phyloP scores from a whole-genome alignment of 1,139 yeast genomes.

The Kodamaea sp. region DNA sequence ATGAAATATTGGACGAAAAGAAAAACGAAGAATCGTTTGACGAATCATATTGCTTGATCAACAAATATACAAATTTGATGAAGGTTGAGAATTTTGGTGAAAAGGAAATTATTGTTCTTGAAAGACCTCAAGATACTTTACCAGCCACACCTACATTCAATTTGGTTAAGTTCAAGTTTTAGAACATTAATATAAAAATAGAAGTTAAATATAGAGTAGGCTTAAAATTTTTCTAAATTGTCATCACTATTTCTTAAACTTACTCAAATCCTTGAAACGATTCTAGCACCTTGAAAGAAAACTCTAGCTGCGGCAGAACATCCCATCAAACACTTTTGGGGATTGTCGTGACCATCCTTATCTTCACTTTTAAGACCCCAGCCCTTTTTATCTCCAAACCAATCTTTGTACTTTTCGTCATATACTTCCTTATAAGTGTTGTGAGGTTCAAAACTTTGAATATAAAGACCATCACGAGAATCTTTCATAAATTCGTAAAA shows the following conservation, averaged over 20 bases:
- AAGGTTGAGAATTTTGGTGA: conserved; percentile 55
- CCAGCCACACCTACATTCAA: conserved; percentile 74
- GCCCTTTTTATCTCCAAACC: conserved; percentile 53
- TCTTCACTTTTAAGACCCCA: conserved; percentile 51
- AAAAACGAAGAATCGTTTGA: conserved; percentile 10
- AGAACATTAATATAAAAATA: conserved; percentile 28
- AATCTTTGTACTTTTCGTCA: conserved; percentile 43
- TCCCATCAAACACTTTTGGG: conserved; percentile 59
- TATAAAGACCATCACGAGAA: conserved; percentile 56
- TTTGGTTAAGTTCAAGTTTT: conserved; percentile 53
- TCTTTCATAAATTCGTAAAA: conserved; percentile 58
- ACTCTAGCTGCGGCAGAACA: conserved; percentile 65
- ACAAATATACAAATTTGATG: conserved; percentile 72
- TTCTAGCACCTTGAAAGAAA: conserved; percentile 66
- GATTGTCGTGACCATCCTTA: conserved; percentile 36
- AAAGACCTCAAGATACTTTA: conserved; percentile 65
- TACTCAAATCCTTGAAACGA: conserved; percentile 34
- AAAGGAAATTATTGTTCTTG: conserved; percentile 65
- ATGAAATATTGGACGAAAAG: conserved; percentile 13
- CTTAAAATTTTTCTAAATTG: background rate
- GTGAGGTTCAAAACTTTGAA: conserved; percentile 61
- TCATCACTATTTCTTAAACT: background rate
- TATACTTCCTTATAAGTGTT: conserved; percentile 49
- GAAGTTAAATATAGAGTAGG: conserved; percentile 1
- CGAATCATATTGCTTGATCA: conserved; percentile 69